Evolutionary conservation across 2,329 filamentous ascomycete species (phyloP).

Genomic region (Rutstroemia sp.): DNA sequence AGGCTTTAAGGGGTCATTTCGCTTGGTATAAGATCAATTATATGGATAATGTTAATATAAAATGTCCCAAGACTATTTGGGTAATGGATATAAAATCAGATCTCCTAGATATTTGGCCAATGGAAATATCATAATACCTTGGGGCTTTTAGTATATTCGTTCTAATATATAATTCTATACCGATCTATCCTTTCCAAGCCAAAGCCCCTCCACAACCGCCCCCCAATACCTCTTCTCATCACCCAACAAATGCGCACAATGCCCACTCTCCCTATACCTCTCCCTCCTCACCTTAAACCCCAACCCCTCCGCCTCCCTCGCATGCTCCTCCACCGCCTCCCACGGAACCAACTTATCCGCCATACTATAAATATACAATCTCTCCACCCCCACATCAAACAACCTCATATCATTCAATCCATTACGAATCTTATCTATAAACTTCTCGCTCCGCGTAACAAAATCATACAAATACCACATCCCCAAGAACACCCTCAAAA

Average conservation of each 20-base stretch:
- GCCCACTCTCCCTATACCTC: neutral
- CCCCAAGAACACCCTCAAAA: neutral
- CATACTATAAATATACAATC: neutral
- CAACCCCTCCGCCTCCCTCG: slow-evolving; percentile 5
- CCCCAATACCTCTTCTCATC: neutral
- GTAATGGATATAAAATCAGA: too few species aligned
- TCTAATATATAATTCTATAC: too few species aligned
- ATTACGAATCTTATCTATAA: neutral
- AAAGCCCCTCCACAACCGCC: neutral
- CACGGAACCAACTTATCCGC: slow-evolving; percentile 18
- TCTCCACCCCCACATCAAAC: neutral
- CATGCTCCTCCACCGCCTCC: slow-evolving; percentile 20
- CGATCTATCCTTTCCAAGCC: too few species aligned
- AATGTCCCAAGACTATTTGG: too few species aligned
- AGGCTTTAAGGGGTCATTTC: too few species aligned
- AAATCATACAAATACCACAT: neutral
- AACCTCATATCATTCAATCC: neutral
- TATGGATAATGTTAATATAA: too few species aligned
- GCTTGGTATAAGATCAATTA: too few species aligned
- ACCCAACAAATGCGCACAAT: neutral
- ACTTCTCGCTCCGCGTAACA: neutral
- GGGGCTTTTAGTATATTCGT: too few species aligned
- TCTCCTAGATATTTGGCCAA: too few species aligned
- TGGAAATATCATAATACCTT: too few species aligned
- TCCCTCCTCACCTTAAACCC: neutral